Evolutionary conservation across 306 rosid genomes (phyloP), one percentile per base, ranked within the genome.

Genomic region (Astragalus glycyphyllos): DNA sequence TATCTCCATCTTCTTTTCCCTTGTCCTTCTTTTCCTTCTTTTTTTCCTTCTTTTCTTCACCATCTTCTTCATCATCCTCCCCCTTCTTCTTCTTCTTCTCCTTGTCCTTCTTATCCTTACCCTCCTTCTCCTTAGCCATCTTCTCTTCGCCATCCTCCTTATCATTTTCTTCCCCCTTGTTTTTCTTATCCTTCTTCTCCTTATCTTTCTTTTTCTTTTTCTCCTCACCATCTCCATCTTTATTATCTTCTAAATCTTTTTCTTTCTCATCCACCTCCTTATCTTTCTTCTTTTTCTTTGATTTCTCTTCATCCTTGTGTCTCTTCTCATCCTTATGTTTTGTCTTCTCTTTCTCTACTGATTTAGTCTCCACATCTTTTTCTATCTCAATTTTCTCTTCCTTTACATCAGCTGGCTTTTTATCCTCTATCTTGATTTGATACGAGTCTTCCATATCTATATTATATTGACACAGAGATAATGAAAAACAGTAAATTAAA

Each of bases 391-490:
- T 12, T 81, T 84, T 83, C 61, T 82, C 81, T 58, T 73, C 78
- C 59, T 65, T 74, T 6, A 42, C 80, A 54, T 78, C 79, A 13
- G 42, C 68, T 15, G 58, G 63, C 12, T 59, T 77, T 42, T 15
- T 42, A 73, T 77, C 83, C 77, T 80, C 80, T 4, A 75, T 65
- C 84, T 79, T 81, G 55, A 75, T 26, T 64, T 79, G 49, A 40
- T 11, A 12, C 7, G 76, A n/a, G 49, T 72, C 82, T 65, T 77
- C 97, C 90, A 89, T 85, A 60, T 61, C 75, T 76, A 50, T 74
- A 57, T 17, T 69, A 14, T 50, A 65, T 81, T 7, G 55, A 14
- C 56, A 11, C 17, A 80, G 57, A 20, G 23, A 20, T 20, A 0
- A 20, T 20, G 23, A 20, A 20, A 20, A 20, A 1, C 23, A 2